Evolutionary conservation across 2,329 filamentous ascomycete species (phyloP).

Genomic region (Capronia coronata): DNA sequence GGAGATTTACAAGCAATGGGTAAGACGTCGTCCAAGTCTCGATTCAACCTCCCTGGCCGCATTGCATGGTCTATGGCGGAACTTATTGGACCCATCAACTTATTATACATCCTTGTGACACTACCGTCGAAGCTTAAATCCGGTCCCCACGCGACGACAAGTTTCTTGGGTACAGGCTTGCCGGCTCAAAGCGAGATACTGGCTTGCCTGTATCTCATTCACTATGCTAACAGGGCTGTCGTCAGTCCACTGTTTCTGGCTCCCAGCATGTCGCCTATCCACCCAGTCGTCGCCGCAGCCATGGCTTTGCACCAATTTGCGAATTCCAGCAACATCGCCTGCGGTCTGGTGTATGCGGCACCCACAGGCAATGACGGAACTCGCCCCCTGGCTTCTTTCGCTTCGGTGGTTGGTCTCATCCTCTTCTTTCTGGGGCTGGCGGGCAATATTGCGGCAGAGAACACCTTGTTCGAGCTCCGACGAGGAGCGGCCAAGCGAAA

Average conservation of each 20-base stretch:
- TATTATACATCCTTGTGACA: slow-evolving; percentile 71
- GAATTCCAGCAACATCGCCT: slow-evolving; percentile 71
- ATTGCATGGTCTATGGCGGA: slow-evolving; percentile 89
- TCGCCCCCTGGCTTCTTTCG: slow-evolving; percentile 34
- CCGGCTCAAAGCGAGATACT: slow-evolving; percentile 35
- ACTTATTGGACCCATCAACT: slow-evolving; percentile 64
- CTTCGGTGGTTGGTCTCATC: slow-evolving; percentile 54
- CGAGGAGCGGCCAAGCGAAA: slow-evolving; percentile 52
- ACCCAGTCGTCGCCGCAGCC: slow-evolving; percentile 57
- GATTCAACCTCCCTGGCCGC: slow-evolving; percentile 81
- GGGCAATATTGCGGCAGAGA: slow-evolving; percentile 83
- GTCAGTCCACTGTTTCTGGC: slow-evolving; percentile 71
- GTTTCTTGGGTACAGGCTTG: slow-evolving; percentile 27
- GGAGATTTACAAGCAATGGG: slow-evolving; percentile 68
- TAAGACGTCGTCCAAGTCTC: slow-evolving; percentile 65
- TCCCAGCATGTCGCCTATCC: slow-evolving; percentile 88
- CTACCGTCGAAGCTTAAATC: slow-evolving; percentile 48
- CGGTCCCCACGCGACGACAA: slow-evolving; percentile 18
- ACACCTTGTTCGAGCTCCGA: slow-evolving; percentile 79
- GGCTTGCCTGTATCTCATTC: slow-evolving; percentile 55
- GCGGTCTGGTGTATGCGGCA: slow-evolving; percentile 57
- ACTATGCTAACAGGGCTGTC: slow-evolving; percentile 87
- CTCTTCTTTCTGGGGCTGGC: slow-evolving; percentile 71
- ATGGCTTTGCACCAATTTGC: slow-evolving; percentile 69
- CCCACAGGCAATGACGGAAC: slow-evolving; percentile 39